Conservation (phyloP, 352 stramenopile genomes). For the Phytophthora citrophthora region DNA sequence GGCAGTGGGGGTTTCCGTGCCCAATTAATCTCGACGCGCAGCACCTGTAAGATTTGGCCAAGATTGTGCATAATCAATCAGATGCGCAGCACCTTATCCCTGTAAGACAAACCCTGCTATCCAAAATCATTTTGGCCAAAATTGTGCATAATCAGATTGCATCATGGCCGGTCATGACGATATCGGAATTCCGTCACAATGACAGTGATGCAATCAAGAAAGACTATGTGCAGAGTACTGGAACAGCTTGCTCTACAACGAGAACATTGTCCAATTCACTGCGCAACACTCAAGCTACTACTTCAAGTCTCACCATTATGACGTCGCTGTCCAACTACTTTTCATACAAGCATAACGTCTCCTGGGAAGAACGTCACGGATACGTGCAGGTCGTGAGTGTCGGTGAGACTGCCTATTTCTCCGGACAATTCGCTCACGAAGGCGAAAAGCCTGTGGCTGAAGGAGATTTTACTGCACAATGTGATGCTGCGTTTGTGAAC, state of each 20-base stretch:
- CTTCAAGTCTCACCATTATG: not conserved
- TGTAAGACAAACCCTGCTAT: no score
- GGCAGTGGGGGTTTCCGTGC: no score
- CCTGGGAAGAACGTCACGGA: slow-evolving; percentile 7
- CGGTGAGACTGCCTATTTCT: slow-evolving; percentile 4
- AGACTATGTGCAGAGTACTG: not conserved
- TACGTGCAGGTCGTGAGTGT: slow-evolving; percentile 11
- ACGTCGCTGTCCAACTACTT: not conserved
- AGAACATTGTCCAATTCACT: slow-evolving; percentile 4
- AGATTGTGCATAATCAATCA: no score
- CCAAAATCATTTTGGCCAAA: no score
- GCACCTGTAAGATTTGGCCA: no score
- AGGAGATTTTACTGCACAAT: slow-evolving; percentile 2
- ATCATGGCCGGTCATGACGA: not conserved
- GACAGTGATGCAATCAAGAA: slow-evolving; percentile 5
- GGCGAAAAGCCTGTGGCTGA: slow-evolving; percentile 1
- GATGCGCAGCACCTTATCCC: no score
- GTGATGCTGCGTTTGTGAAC: slow-evolving; percentile 3
- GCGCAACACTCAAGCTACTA: not conserved
- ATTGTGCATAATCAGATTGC: not conserved
- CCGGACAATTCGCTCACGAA: slow-evolving; percentile 4
- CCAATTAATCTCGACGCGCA: no score
- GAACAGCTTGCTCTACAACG: no score
- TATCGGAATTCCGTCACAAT: slow-evolving; percentile 1
- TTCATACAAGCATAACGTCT: slow-evolving; percentile 9